Evolutionary conservation across 257 asterid genomes (phyloP).

Genomic region (Sherardia arvensis): DNA sequence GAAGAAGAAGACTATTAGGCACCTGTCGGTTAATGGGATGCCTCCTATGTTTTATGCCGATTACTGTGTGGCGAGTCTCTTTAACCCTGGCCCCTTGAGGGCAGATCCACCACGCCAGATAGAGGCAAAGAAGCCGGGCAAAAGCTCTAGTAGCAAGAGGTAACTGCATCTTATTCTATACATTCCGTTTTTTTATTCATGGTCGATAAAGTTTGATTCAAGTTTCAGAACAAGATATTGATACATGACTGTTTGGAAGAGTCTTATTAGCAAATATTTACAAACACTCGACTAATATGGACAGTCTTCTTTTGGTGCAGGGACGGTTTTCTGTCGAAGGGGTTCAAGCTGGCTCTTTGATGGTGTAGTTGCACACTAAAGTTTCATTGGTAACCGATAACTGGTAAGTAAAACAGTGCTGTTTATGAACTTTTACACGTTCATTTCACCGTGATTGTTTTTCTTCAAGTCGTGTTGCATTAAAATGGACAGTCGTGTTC

Average conservation of each 20-base stretch:
- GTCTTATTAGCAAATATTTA: not conserved
- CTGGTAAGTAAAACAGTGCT: too few relatives aligned
- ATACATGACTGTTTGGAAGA: not conserved
- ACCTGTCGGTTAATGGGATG: constrained; percentile 27
- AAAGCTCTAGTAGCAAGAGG: constrained; percentile 5
- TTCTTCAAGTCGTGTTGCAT: too few relatives aligned
- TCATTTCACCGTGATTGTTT: too few relatives aligned
- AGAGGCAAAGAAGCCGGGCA: constrained; percentile 18
- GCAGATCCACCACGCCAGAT: not conserved
- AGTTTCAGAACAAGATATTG: not conserved
- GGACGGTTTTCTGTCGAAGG: too few relatives aligned
- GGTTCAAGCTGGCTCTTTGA: too few relatives aligned
- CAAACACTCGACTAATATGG: not conserved
- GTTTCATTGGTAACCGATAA: too few relatives aligned
- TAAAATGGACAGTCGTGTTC: too few relatives aligned
- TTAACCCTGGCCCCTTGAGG: constrained; percentile 19
- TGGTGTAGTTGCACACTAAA: too few relatives aligned
- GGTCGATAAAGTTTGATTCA: too few relatives aligned
- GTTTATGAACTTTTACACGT: too few relatives aligned
- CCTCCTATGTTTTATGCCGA: constrained; percentile 39
- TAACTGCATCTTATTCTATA: not conserved
- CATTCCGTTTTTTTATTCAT: not conserved
- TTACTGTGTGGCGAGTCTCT: constrained; percentile 38
- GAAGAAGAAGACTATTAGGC: constrained; percentile 18
- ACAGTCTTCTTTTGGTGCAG: too few relatives aligned